phyloP scores from a whole-genome alignment of 768 basidiomycete genomes.

The Tephrocybe sp. region DNA sequence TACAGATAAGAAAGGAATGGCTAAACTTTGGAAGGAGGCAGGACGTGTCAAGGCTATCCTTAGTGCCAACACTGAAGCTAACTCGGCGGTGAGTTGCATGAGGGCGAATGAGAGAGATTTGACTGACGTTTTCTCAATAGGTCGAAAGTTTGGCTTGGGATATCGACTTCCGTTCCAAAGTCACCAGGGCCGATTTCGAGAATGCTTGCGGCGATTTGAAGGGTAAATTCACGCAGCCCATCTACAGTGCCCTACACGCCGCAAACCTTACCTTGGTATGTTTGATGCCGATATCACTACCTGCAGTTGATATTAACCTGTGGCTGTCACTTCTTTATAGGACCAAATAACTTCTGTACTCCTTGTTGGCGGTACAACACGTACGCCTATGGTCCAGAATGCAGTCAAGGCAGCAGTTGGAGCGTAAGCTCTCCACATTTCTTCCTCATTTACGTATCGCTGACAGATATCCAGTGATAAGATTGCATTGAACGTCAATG shows the following conservation, averaged over 20 bases:
- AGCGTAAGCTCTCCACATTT: slow-evolving; percentile 49
- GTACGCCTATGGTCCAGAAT: slow-evolving; percentile 89
- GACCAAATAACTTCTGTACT: slow-evolving; percentile 84
- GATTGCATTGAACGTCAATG: slow-evolving; percentile 93
- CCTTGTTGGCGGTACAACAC: slow-evolving; percentile 85
- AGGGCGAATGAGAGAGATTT: background rate
- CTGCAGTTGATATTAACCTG: background rate
- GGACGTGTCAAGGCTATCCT: slow-evolving; percentile 86
- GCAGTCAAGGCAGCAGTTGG: slow-evolving; percentile 78
- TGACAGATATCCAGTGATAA: slow-evolving; percentile 48
- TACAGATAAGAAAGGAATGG: slow-evolving; percentile 80
- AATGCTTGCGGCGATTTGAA: slow-evolving; percentile 64
- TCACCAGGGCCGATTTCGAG: slow-evolving; percentile 82
- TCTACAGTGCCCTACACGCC: slow-evolving; percentile 65
- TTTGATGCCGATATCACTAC: slow-evolving; percentile 3
- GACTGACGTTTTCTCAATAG: slow-evolving; percentile 31
- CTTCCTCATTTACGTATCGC: background rate
- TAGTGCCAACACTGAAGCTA: slow-evolving; percentile 86
- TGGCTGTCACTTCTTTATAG: slow-evolving; percentile 38
- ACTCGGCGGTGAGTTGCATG: slow-evolving; percentile 54
- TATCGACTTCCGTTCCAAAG: slow-evolving; percentile 80
- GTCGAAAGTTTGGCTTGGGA: slow-evolving; percentile 90
- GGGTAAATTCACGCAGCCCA: slow-evolving; percentile 62
- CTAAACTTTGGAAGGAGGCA: slow-evolving; percentile 94
- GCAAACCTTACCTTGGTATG: slow-evolving; percentile 68